Evolutionary conservation across 768 basidiomycete genomes (phyloP).

Genomic region (Mycena rebaudengoi): DNA sequence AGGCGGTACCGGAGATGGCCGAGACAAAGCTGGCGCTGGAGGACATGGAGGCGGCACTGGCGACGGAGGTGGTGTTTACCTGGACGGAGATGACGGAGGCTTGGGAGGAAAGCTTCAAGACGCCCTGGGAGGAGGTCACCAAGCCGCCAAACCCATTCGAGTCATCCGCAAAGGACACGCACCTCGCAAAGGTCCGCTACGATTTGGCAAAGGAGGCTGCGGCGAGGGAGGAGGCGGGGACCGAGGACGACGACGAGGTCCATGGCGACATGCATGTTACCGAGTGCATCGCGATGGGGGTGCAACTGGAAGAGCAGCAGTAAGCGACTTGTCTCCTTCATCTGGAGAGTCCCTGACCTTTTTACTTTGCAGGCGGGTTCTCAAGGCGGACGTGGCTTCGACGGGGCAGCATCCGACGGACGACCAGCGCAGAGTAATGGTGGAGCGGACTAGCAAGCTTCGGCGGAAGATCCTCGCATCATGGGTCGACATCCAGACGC

Average conservation of each 20-base stretch:
- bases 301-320: constrained; percentile 9
- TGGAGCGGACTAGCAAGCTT: constrained; percentile 1
- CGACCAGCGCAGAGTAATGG: background rate
- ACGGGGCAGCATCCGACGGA: background rate
- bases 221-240: background rate
- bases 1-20: background rate
- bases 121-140: too few relatives aligned
- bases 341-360: too few relatives aligned
- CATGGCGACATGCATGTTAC: background rate
- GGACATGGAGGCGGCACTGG: background rate
- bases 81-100: background rate
- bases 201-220: background rate
- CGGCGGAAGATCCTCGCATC: background rate
- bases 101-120: constrained; percentile 2
- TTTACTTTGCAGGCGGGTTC: too few relatives aligned
- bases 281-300: background rate
- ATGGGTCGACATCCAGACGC: constrained; percentile 2
- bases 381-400: too few relatives aligned
- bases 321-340: too few relatives aligned
- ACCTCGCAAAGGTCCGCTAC: background rate
- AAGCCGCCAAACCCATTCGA: constrained; percentile 5
- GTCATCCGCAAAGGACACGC: background rate
- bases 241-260: background rate
- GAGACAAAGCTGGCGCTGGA: background rate
- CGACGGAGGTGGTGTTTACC: background rate